These are phyloP conservation scores for Lipomyces oligophaga DNA, from an alignment of 805 yeast species.

Conservation along the genomic window DNA sequence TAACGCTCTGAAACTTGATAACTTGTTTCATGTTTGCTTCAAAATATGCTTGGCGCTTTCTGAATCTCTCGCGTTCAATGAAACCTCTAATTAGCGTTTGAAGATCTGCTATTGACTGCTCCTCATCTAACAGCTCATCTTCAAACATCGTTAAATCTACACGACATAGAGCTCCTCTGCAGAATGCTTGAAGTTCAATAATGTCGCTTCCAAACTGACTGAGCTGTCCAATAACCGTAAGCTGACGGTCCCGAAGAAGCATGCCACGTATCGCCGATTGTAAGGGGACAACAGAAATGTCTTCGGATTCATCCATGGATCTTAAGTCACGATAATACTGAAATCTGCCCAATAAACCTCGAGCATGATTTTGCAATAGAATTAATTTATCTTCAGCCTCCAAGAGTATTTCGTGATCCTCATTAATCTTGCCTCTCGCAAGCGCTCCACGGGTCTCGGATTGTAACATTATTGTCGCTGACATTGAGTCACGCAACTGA, in stretches of 20 bases:
- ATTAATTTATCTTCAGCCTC: slow-evolving; percentile 20
- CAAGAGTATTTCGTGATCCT: slow-evolving; percentile 23
- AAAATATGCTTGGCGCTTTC: slow-evolving; percentile 47
- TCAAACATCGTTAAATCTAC: slow-evolving; percentile 35
- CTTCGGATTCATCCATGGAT: slow-evolving; percentile 24
- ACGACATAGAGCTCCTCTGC: slow-evolving; percentile 40
- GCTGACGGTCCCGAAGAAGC: slow-evolving; percentile 26
- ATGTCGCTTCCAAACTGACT: slow-evolving; percentile 24
- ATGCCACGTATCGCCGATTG: slow-evolving; percentile 48
- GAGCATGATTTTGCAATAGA: slow-evolving; percentile 32
- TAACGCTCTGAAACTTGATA: slow-evolving; percentile 66
- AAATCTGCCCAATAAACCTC: slow-evolving; percentile 32
- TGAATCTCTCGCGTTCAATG: slow-evolving; percentile 32
- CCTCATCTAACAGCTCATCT: slow-evolving; percentile 39
- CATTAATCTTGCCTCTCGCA: slow-evolving; percentile 23
- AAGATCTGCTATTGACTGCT: slow-evolving; percentile 32
- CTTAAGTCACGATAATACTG: slow-evolving; percentile 15
- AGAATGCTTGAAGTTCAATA: slow-evolving; percentile 37
- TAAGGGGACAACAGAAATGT: slow-evolving; percentile 23
- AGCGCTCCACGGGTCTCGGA: slow-evolving; percentile 49
- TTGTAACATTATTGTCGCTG: slow-evolving; percentile 48
- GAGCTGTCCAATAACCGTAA: slow-evolving; percentile 17
- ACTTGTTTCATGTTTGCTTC: slow-evolving; percentile 53
- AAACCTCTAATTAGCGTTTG: slow-evolving; percentile 39
- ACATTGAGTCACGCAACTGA: slow-evolving; percentile 17